Evolutionary conservation across 345 rosid genomes (phyloP).

Genomic region (Carallia brachiata): DNA sequence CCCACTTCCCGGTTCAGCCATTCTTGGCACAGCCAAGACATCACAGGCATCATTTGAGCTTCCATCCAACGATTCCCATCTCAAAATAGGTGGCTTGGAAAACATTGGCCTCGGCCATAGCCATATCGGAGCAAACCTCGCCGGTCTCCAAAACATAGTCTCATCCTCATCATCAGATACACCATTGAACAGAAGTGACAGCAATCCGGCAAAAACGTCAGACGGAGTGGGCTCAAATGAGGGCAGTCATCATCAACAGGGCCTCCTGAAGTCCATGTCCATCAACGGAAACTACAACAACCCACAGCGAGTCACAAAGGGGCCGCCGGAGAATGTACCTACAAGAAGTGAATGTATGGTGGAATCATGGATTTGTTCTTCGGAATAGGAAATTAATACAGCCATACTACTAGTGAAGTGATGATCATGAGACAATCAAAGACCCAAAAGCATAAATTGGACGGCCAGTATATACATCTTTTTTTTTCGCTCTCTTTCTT

Average conservation of each 20-base stretch:
- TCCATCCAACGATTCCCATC: constrained; percentile 18
- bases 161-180: constrained; percentile 20
- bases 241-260: constrained; percentile 33
- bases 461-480: constrained; percentile 17
- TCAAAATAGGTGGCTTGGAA: constrained; percentile 41
- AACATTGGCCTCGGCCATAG: constrained; percentile 38
- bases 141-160: constrained; percentile 21
- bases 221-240: constrained; percentile 25
- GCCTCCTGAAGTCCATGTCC: constrained; percentile 42
- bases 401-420: neutral
- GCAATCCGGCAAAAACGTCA: constrained; percentile 21
- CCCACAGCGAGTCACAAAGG: constrained; percentile 30
- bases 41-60: constrained; percentile 13
- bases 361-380: constrained; percentile 86
- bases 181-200: constrained; percentile 22
- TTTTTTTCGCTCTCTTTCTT: constrained; percentile 26
- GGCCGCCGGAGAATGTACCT: constrained; percentile 37
- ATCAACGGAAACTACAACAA: constrained; percentile 34
- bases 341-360: constrained; percentile 61
- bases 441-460: neutral
- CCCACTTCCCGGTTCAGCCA: constrained; percentile 34
- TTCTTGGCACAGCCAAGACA: constrained; percentile 25
- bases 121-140: constrained; percentile 25
- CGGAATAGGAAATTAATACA: constrained; percentile 41
- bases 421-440: neutral